A percentile compares a stretch with the other conserved stretches of the same genome.
Evolutionary conservation across 2,329 filamentous ascomycete genomes (phyloP).

Genomic region (Periconia sp.): DNA sequence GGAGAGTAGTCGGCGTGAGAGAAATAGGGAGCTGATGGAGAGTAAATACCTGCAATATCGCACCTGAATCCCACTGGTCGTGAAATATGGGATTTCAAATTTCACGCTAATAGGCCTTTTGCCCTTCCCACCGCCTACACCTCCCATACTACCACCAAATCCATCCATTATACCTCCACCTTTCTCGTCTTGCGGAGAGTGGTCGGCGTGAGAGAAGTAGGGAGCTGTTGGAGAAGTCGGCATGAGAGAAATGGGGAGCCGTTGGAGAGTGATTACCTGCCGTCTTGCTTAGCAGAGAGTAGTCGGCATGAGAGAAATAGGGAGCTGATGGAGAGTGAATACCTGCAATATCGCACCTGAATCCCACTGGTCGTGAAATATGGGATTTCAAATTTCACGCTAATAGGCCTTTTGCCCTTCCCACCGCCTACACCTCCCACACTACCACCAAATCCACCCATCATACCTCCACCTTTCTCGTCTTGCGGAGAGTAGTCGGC

Average conservation of each 20-base stretch:
- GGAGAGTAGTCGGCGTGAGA: too few species aligned
- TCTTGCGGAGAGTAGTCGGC: too few species aligned
- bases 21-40: too few species aligned
- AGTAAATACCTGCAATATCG: too few species aligned
- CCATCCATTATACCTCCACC: conserved; percentile 98
- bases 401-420: conserved; percentile 95
- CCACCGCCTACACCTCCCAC: conserved; percentile 85
- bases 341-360: conserved; percentile 97
- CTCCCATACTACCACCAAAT: conserved; percentile 96
- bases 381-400: conserved; percentile 99
- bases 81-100: conserved; percentile 99
- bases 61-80: conserved; percentile 98
- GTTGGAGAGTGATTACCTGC: too few species aligned
- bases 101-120: conserved; percentile 98
- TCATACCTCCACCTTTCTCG: conserved; percentile 96
- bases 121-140: conserved; percentile 78
- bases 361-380: conserved; percentile 99
- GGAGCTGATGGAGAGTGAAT: too few species aligned
- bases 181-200: too few species aligned
- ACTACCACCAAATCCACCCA: conserved; percentile 92
- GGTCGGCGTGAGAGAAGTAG: too few species aligned
- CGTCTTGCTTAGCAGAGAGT: too few species aligned
- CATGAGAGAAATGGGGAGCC: too few species aligned
- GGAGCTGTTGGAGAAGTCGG: too few species aligned
- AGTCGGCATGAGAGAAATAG: too few species aligned